Evolutionary conservation across 257 asterid genomes (phyloP).

Genomic region (Craterostigma plantagineum): DNA sequence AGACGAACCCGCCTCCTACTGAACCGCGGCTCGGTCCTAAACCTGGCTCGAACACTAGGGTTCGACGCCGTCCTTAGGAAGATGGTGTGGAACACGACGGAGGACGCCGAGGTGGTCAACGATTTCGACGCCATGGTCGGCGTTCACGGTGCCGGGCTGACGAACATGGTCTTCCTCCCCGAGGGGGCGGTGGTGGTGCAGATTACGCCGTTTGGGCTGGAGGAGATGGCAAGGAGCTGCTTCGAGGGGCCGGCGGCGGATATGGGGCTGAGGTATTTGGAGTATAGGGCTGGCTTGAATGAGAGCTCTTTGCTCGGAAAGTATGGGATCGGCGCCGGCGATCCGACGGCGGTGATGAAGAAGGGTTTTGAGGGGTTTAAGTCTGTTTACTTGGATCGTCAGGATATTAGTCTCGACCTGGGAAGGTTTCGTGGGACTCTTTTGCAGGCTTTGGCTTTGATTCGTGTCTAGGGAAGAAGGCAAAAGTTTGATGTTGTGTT

Average conservation of each 20-base stretch:
- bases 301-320: slow-evolving; percentile 30
- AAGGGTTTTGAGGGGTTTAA: slow-evolving; percentile 6
- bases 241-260: slow-evolving; percentile 18
- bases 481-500: too few species aligned
- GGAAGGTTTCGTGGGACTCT: slow-evolving; percentile 13
- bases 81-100: slow-evolving; percentile 8
- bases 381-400: slow-evolving; percentile 10
- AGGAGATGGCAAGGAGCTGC: slow-evolving; percentile 11
- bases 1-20: slow-evolving; percentile 13
- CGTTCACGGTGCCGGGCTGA: slow-evolving; percentile 66
- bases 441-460: slow-evolving; percentile 4
- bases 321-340: slow-evolving; percentile 1
- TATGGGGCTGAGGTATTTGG: slow-evolving; percentile 35
- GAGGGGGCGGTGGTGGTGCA: slow-evolving; percentile 41
- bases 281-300: slow-evolving; percentile 20
- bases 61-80: slow-evolving; percentile 18
- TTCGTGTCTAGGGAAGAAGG: background rate
- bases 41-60: slow-evolving; percentile 23
- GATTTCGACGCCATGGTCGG: slow-evolving; percentile 44
- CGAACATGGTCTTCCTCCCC: slow-evolving; percentile 57
- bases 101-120: slow-evolving; percentile 18
- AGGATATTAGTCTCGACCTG: slow-evolving; percentile 12
- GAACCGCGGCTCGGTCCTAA: slow-evolving; percentile 14
- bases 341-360: background rate
- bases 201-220: slow-evolving; percentile 32